A percentile compares a stretch with the other conserved stretches of the same genome.
Conservation (phyloP, 2,329 filamentous ascomycete species). For the Ramularia collo-cygni region DNA sequence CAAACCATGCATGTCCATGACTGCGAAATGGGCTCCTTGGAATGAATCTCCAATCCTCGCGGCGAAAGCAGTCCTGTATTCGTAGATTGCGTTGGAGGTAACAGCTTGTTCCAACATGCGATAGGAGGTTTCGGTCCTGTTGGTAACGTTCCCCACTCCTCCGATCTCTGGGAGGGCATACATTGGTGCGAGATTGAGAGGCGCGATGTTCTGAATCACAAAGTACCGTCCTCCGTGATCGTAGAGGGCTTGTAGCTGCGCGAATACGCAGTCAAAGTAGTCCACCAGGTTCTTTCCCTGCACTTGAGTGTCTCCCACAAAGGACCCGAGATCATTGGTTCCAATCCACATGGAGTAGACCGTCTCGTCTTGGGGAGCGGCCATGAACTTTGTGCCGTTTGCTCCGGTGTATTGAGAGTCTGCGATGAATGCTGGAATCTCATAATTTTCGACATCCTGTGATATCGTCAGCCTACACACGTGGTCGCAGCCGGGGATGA, state of each 20-base stretch:
- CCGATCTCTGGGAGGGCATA: constrained; percentile 50
- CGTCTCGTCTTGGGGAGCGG: constrained; percentile 49
- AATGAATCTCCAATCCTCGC: constrained; percentile 38
- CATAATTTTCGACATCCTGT: constrained; percentile 40
- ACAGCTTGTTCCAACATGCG: constrained; percentile 48
- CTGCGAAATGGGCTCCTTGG: constrained; percentile 52
- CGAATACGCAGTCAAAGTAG: constrained; percentile 63
- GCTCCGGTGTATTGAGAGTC: constrained; percentile 31
- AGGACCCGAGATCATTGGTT: constrained; percentile 71
- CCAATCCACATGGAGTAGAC: constrained; percentile 75
- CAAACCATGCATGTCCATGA: constrained; percentile 61
- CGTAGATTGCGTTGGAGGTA: constrained; percentile 46
- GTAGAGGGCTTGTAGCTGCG: constrained; percentile 57
- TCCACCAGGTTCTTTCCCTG: constrained; percentile 53
- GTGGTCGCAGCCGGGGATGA: no score
- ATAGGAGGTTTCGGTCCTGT: constrained; percentile 44
- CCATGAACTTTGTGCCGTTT: constrained; percentile 37
- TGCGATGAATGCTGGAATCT: constrained; percentile 42
- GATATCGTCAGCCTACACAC: no score
- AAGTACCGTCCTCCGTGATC: constrained; percentile 61
- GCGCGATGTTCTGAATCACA: constrained; percentile 62
- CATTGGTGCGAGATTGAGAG: constrained; percentile 60
- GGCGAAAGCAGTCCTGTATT: constrained; percentile 46
- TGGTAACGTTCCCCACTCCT: constrained; percentile 42
- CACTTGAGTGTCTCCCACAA: constrained; percentile 60